Base-by-base conservation (phyloP, 352 stramenopile genomes). In the Achlya hypogyna region DNA sequence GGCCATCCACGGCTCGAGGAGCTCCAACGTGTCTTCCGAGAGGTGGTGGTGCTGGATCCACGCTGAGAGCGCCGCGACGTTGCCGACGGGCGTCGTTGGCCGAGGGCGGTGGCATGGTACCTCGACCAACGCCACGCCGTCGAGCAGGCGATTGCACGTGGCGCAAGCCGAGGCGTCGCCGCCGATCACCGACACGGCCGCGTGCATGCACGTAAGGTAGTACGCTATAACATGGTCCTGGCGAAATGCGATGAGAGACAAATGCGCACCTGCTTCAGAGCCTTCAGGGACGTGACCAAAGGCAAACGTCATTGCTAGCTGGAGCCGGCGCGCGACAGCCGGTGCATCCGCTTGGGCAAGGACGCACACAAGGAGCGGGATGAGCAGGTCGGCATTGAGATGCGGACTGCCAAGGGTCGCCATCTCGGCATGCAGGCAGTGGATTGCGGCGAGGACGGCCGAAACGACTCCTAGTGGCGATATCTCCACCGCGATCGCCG, bases 121-220 rank as follows among this genome's bases (percentile, higher is more conserved):
- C 8, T 60, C 52, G n/a, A 22, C 20, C 5, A 67, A 12, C 14
- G 22, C 18, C 23, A 35, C 40, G 59, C 22, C n/a, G 49, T 56
- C 49, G 18, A 56, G n/a, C 10, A 16, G 10, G 49, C 25, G 20
- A 10, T 4, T 1, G 40, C 60, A 67, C 10, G n/a, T 22, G n/a
- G 10, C 47, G 28, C 51, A 32, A 9, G 28, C 32, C 31, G 60
- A 23, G n/a, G 40, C 47, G 51, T 67, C n/a, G 49, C 49, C 49
- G 12, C 16, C 10, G 9, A 67, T 25, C n/a, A 58, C 27, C 42
- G 60, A 58, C 10, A 58, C 23, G 20, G 60, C 60, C 1, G 60
- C 60, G 23, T 59, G 45, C 32, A 67, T 67, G 43, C 60, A 67
- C 18, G 60, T 67, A 22, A 67, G 38, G 51, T 67, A 67, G 51